Evolutionary conservation across 805 yeast species (phyloP).

Genomic region (Candida coleopterorum): DNA sequence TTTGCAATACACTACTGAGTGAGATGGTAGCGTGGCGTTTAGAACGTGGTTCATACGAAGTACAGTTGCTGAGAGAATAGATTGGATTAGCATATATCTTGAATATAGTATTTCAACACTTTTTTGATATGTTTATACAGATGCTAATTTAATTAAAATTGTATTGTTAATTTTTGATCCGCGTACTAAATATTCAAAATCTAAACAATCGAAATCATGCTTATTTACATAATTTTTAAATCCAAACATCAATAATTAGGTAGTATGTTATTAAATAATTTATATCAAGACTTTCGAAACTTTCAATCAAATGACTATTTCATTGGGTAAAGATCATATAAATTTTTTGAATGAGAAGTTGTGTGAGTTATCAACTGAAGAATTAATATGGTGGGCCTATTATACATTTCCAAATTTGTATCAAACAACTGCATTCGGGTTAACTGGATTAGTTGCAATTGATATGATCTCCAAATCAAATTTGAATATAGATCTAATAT

Average conservation of each 20-base stretch:
- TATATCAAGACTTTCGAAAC: background rate
- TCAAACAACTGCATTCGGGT: constrained; percentile 94
- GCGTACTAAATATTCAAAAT: too few relatives aligned
- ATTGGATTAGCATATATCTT: too few relatives aligned
- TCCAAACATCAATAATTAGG: constrained; percentile 2
- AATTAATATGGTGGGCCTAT: constrained; percentile 77
- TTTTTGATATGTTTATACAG: too few relatives aligned
- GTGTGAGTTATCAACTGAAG: constrained; percentile 55
- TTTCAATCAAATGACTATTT: background rate
- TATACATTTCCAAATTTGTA: constrained; percentile 76
- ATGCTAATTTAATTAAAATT: too few relatives aligned
- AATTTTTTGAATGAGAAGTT: constrained; percentile 63
- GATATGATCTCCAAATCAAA: constrained; percentile 67
- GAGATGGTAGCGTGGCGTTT: too few relatives aligned
- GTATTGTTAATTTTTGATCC: too few relatives aligned
- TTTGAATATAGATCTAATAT: constrained; percentile 59
- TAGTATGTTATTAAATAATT: background rate
- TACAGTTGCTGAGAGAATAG: too few relatives aligned
- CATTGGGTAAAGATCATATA: constrained; percentile 49
- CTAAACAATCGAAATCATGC: constrained; percentile 4
- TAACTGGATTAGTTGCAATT: constrained; percentile 83
- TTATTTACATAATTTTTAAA: constrained; percentile 3
- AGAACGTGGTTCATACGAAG: too few relatives aligned
- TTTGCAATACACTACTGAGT: background rate
- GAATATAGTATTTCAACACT: too few relatives aligned